A percentile compares a stretch with the other conserved stretches of the same genome.
Evolutionary conservation across 805 yeast species (phyloP).

Genomic region (Barnettozyma californica): DNA sequence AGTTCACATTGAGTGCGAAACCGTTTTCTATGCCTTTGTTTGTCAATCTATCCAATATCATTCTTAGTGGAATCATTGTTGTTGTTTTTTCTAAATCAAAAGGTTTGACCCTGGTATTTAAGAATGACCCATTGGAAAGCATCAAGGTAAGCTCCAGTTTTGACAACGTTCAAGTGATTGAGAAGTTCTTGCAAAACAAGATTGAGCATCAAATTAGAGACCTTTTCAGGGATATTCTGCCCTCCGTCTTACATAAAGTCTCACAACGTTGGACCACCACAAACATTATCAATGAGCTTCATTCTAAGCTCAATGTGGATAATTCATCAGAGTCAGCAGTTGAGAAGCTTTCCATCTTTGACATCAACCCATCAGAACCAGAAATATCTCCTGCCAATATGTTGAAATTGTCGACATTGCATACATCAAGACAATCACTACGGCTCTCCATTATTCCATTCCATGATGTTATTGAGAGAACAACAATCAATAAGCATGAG

Average conservation of each 20-base stretch:
- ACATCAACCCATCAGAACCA: constrained; percentile 53
- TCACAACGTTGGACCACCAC: constrained; percentile 59
- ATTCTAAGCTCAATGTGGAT: constrained; percentile 13
- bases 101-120: constrained; percentile 80
- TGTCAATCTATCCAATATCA: constrained; percentile 65
- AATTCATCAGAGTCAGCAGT: constrained; percentile 8
- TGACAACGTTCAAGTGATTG: constrained; percentile 77
- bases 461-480: constrained; percentile 52
- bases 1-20: constrained; percentile 58
- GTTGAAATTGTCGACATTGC: constrained; percentile 60
- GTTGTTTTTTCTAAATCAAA: constrained; percentile 77
- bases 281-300: constrained; percentile 26
- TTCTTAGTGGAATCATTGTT: constrained; percentile 74
- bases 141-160: constrained; percentile 83
- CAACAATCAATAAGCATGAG: constrained; percentile 27
- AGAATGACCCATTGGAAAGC: constrained; percentile 83
- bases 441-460: constrained; percentile 60
- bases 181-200: constrained; percentile 75
- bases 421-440: constrained; percentile 74
- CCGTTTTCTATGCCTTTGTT: constrained; percentile 76
- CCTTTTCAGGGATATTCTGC: constrained; percentile 77
- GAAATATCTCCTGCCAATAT: constrained; percentile 62
- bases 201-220: constrained; percentile 78
- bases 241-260: constrained; percentile 71
- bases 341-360: constrained; percentile 38